Evolutionary conservation across 257 asterid species (phyloP), one percentile per base, ranked within the genome.

Genomic region (Nicotiana benthamiana): DNA sequence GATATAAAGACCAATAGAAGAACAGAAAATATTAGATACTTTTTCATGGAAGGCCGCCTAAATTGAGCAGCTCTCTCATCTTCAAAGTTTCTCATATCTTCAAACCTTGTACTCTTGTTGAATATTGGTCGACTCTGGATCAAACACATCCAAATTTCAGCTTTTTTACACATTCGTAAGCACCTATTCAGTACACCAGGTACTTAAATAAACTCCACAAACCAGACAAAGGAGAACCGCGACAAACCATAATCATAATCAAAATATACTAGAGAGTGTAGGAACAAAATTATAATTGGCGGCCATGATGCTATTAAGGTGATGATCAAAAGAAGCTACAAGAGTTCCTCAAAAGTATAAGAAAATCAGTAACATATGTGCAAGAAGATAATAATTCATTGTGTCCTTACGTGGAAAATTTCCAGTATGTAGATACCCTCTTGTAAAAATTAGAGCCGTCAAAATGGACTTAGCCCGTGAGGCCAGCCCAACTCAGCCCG

Each of bases 71-170:
- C 83, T 83, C 95, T 89, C 88, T 93, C 98, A 52, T 92, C 93
- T 72, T 95, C 98, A 48, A 59, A 85, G 89, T 86, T 90, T 78
- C 93, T 91, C 99, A 95, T 95, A 87, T 95, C 99, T 85, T 95
- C 99, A 86, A 95, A 95, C 87, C 97, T 89, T 13, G 99, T 95
- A 86, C 99, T 95, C 89, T 95, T 95, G 26, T 91, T 95, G 84
- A 95, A 95, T 46, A 95, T 93, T 17, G 98, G 98, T 32, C 98
- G 96, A 82, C 98, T 95, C 98, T 95, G 90, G 79, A 87, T 67
- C 63, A 77, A 84, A 72, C 28, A 72, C 22, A 72, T 24, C 28
- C 36, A 72, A 46, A 72, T 72, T 9, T 72, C 78, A 72, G 78
- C 0, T 0, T 72, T 10, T 22, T 24, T 3, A 15, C 78, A 72